A percentile compares a stretch with the other conserved stretches of the same genome.
Evolutionary conservation across 2,329 filamentous ascomycete genomes (phyloP).

Genomic region (Exutisphaerella laricina): DNA sequence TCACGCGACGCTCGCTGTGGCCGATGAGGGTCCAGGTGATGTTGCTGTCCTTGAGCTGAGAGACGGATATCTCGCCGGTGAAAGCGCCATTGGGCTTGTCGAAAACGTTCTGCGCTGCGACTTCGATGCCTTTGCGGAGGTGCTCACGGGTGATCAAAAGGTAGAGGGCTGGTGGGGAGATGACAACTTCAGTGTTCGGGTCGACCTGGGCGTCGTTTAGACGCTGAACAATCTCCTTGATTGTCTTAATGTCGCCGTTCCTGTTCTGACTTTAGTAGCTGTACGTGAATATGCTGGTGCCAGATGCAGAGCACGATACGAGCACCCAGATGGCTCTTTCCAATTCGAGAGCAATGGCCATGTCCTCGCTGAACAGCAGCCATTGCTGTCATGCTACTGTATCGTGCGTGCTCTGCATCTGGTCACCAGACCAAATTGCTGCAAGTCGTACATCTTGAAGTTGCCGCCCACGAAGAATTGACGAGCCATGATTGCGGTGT

Average conservation of each 20-base stretch:
- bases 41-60: conserved; percentile 81
- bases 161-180: conserved; percentile 86
- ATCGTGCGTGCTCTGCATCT: too few species aligned
- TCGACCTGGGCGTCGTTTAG: conserved; percentile 82
- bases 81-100: conserved; percentile 85
- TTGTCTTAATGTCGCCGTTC: conserved; percentile 89
- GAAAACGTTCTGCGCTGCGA: conserved; percentile 94
- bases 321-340: too few species aligned
- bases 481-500: conserved; percentile 35
- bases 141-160: conserved; percentile 78
- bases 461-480: conserved; percentile 53
- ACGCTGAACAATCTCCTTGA: conserved; percentile 84
- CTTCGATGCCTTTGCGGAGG: conserved; percentile 68
- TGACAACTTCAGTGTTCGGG: conserved; percentile 80
- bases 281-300: conserved; percentile 5
- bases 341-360: too few species aligned
- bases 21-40: conserved; percentile 89
- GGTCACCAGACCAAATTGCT: too few species aligned
- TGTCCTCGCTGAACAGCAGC: too few species aligned
- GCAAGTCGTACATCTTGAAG: conserved; percentile 84
- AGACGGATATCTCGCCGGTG: conserved; percentile 91
- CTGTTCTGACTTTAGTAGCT: conserved; percentile 44
- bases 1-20: conserved; percentile 89
- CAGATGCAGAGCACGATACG: conserved; percentile 31
- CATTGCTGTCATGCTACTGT: too few species aligned